phyloP scores from a whole-genome alignment of 768 basidiomycete species.

The Leccinum subtestaceum region DNA sequence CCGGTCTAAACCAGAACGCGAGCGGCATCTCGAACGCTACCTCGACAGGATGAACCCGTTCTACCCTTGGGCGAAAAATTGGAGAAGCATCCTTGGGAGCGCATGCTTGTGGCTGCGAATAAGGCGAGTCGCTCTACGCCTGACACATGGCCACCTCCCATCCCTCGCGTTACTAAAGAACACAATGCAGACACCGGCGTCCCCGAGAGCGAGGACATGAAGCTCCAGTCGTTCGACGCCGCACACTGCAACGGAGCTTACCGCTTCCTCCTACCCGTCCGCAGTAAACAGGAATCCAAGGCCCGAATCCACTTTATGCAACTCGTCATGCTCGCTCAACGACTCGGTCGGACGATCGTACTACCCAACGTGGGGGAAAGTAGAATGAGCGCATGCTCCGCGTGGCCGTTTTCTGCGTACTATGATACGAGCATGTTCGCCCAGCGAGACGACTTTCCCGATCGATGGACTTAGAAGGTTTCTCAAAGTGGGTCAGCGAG shows the following conservation, averaged over 20 bases:
- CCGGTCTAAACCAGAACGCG: neutral
- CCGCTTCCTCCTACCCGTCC: conserved; percentile 36
- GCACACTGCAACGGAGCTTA: conserved; percentile 31
- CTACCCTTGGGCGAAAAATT: neutral
- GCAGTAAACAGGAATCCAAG: too few relatives aligned
- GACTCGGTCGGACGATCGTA: conserved; percentile 54
- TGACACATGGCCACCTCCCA: conserved; percentile 32
- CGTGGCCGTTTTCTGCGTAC: conserved; percentile 48
- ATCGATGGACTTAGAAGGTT: conserved; percentile 36
- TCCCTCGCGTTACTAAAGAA: conserved; percentile 34
- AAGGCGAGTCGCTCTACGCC: neutral
- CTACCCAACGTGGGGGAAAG: conserved; percentile 43
- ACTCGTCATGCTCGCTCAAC: conserved; percentile 36
- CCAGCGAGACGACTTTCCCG: neutral
- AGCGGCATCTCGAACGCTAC: neutral
- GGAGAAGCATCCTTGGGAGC: neutral
- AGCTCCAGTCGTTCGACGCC: conserved; percentile 14
- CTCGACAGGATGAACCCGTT: neutral
- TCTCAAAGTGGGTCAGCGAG: conserved; percentile 39
- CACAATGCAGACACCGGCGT: neutral
- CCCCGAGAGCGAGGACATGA: neutral
- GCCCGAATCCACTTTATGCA: too few relatives aligned
- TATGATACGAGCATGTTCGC: conserved; percentile 38
- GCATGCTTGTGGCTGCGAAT: neutral
- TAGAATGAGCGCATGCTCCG: conserved; percentile 50